Evolutionary conservation across 106 monocot species (phyloP).

Genomic region (Xerophyta viscosa): DNA sequence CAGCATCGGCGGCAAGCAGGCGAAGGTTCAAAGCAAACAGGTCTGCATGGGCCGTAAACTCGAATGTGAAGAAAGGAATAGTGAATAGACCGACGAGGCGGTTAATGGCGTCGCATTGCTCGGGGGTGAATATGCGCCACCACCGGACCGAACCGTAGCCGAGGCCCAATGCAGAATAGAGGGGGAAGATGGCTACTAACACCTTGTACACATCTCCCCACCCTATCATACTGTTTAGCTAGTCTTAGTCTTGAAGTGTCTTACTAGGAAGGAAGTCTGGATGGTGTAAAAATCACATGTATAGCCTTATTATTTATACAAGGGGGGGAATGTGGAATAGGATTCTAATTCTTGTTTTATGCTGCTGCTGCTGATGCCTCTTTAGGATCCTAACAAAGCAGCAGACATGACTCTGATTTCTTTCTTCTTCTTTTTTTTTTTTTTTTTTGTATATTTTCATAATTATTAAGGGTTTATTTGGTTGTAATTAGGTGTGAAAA

Average conservation of each 20-base stretch:
- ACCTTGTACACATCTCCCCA: slow-evolving; percentile 75
- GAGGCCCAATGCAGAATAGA: slow-evolving; percentile 55
- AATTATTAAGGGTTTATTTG: too few species aligned
- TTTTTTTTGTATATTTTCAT: too few species aligned
- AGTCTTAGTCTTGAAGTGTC: not conserved
- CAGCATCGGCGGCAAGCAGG: slow-evolving; percentile 48
- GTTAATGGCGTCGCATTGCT: slow-evolving; percentile 62
- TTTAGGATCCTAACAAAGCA: not conserved
- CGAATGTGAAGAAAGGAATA: slow-evolving; percentile 74
- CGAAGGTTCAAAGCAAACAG: slow-evolving; percentile 58
- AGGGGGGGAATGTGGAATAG: not conserved
- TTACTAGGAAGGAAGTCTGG: not conserved
- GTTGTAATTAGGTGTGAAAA: too few species aligned
- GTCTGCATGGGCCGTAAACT: slow-evolving; percentile 49
- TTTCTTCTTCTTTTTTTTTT: not conserved
- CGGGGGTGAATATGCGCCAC: slow-evolving; percentile 71
- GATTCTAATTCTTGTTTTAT: not conserved
- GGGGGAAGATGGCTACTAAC: slow-evolving; percentile 56
- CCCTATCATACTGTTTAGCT: slow-evolving; percentile 41
- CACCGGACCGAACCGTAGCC: slow-evolving; percentile 73
- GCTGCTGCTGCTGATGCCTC: not conserved
- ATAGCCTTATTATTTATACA: not conserved
- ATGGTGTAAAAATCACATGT: not conserved
- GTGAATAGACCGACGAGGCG: slow-evolving; percentile 53
- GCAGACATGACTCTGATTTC: not conserved